These are phyloP conservation scores for Furculomyces boomerangus DNA, from an alignment of 371 early-diverging fungal genomes.

Conservation along the genomic window DNA sequence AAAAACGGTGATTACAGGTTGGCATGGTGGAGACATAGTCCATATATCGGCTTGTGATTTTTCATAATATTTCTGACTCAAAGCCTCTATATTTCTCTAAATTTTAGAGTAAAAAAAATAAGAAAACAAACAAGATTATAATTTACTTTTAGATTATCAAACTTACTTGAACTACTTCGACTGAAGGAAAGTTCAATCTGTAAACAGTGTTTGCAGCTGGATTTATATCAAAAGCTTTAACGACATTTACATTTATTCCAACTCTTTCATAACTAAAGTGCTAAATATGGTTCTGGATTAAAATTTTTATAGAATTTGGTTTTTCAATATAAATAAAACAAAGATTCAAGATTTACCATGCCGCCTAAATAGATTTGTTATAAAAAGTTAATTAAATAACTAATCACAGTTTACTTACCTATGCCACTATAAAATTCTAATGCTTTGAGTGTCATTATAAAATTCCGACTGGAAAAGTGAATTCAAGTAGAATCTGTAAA, in stretches of 20 bases:
- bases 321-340: not conserved
- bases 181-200: slow-evolving; percentile 47
- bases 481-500: not conserved
- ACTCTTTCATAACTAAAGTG: slow-evolving; percentile 52
- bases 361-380: not conserved
- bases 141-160: not conserved
- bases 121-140: not conserved
- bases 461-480: not conserved
- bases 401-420: slow-evolving; percentile 7
- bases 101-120: not conserved
- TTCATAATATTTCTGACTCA: slow-evolving; percentile 37
- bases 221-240: slow-evolving; percentile 65
- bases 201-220: slow-evolving; percentile 61
- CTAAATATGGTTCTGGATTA: slow-evolving; percentile 8
- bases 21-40: slow-evolving; percentile 75
- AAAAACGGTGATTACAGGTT: slow-evolving; percentile 26
- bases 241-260: slow-evolving; percentile 33
- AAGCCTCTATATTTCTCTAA: slow-evolving; percentile 46
- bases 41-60: slow-evolving; percentile 47
- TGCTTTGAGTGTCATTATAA: slow-evolving; percentile 9
- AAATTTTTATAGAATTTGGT: not conserved
- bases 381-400: slow-evolving; percentile 1
- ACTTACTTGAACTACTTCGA: slow-evolving; percentile 40
- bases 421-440: slow-evolving; percentile 29
- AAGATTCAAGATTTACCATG: not conserved